These are phyloP conservation scores for Vickermania ingenoplastis DNA, from an alignment of 208 protist species.

Conservation along the genomic window DNA sequence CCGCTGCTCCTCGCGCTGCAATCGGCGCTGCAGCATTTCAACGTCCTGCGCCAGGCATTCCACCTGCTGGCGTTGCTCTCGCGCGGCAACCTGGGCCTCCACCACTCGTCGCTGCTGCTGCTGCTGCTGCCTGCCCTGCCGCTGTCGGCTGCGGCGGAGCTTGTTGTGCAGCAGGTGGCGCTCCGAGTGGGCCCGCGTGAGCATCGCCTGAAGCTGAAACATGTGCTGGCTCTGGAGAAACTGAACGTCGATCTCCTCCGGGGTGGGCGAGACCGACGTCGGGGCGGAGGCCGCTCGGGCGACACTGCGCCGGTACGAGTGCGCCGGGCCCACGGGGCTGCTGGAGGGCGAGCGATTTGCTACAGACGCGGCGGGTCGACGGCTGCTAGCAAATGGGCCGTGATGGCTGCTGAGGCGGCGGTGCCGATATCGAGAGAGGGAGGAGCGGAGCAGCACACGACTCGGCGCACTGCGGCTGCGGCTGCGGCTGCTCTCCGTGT, in stretches of 20 bases:
- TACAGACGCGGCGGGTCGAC: too few relatives aligned
- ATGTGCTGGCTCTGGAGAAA: neutral
- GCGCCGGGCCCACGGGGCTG: too few relatives aligned
- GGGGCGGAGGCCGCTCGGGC: too few relatives aligned
- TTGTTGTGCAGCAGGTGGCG: neutral
- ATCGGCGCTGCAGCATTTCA: neutral
- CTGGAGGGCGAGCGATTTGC: too few relatives aligned
- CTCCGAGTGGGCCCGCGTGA: neutral
- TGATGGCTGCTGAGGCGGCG: too few relatives aligned
- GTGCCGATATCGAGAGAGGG: too few relatives aligned
- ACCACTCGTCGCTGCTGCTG: neutral
- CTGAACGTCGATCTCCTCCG: neutral
- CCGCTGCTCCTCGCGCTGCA: neutral
- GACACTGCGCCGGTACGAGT: too few relatives aligned
- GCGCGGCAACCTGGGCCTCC: neutral
- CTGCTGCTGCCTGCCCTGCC: neutral
- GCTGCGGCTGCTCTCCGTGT: too few relatives aligned
- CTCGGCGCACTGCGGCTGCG: too few relatives aligned
- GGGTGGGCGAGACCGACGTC: neutral
- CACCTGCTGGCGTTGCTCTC: neutral
- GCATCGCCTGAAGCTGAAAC: neutral
- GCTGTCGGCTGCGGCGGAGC: neutral
- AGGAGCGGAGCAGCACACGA: too few relatives aligned
- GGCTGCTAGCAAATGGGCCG: too few relatives aligned
- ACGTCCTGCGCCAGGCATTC: neutral